Evolutionary conservation across 1,284 basidiomycete genomes (phyloP).

Genomic region (Volvariella volvacea): DNA sequence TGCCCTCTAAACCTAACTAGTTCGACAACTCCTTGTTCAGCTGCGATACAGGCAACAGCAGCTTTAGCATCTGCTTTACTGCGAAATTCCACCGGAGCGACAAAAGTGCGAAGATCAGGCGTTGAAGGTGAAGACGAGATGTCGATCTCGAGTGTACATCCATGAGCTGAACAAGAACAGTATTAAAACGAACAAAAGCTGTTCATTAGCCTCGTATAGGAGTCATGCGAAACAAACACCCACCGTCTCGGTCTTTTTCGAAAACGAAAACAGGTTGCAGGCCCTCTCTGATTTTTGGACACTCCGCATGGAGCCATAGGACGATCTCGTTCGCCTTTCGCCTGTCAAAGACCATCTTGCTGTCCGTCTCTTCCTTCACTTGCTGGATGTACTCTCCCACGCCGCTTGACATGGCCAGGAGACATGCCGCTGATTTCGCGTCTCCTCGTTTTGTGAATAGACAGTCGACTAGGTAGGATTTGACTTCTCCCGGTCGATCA

Average conservation of each 20-base stretch:
- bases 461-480: slow-evolving; percentile 52
- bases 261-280: slow-evolving; percentile 33
- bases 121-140: slow-evolving; percentile 23
- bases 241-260: slow-evolving; percentile 40
- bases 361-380: slow-evolving; percentile 33
- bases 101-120: slow-evolving; percentile 32
- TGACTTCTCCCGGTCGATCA: slow-evolving; percentile 39
- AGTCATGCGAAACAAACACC: slow-evolving; percentile 9
- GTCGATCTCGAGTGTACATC: slow-evolving; percentile 41
- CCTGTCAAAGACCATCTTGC: slow-evolving; percentile 34
- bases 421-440: slow-evolving; percentile 55
- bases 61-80: slow-evolving; percentile 53
- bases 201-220: background rate
- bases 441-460: slow-evolving; percentile 51
- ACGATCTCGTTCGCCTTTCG: slow-evolving; percentile 37
- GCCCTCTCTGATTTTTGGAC: slow-evolving; percentile 31
- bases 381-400: slow-evolving; percentile 47
- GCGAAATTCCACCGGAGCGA: slow-evolving; percentile 41
- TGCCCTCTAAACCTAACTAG: slow-evolving; percentile 44
- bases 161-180: slow-evolving; percentile 34
- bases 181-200: slow-evolving; percentile 1
- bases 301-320: slow-evolving; percentile 37
- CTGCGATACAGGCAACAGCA: slow-evolving; percentile 44
- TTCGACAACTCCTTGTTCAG: slow-evolving; percentile 47
- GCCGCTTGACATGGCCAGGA: slow-evolving; percentile 55